These are phyloP conservation scores for Dacryopinax primogenitus DNA, from an alignment of 768 basidiomycete species.

Conservation along the genomic window DNA sequence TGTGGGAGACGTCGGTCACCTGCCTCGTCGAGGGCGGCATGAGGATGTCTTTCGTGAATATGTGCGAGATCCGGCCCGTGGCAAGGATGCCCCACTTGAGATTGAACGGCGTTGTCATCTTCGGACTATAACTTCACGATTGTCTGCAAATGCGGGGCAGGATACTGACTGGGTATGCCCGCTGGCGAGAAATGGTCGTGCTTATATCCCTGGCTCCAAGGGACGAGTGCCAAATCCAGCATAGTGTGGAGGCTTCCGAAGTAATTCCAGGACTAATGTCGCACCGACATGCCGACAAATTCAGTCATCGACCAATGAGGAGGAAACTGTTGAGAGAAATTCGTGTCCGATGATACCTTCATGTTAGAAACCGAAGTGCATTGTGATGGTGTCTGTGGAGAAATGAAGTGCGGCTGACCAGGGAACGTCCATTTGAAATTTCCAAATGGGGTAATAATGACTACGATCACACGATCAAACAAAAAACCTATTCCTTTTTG, in stretches of 20 bases:
- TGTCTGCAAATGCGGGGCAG: not conserved
- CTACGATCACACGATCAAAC: too few species aligned
- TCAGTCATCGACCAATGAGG: too few species aligned
- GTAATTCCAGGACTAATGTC: slow-evolving; percentile 1
- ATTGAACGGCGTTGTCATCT: slow-evolving; percentile 8
- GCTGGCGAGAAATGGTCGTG: not conserved
- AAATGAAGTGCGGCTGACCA: too few species aligned
- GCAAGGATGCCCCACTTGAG: slow-evolving; percentile 17
- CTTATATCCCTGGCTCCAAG: not conserved
- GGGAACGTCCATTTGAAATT: too few species aligned
- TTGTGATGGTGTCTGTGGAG: too few species aligned
- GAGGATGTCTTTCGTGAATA: slow-evolving; percentile 16
- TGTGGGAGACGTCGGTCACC: slow-evolving; percentile 14
- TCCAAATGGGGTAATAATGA: too few species aligned
- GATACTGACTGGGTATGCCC: not conserved
- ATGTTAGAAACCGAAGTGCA: too few species aligned
- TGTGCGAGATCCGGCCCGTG: slow-evolving; percentile 13
- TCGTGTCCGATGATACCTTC: too few species aligned
- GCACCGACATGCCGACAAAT: not conserved
- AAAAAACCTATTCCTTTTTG: too few species aligned
- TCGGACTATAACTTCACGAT: not conserved
- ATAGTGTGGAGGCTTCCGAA: slow-evolving; percentile 7
- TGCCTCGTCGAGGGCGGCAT: slow-evolving; percentile 13
- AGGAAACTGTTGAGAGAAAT: too few species aligned
- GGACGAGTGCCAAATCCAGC: not conserved